Evolutionary conservation across 805 yeast genomes (phyloP), one percentile per base, ranked within the genome.

Genomic region (Tetrapisispora arboricola): DNA sequence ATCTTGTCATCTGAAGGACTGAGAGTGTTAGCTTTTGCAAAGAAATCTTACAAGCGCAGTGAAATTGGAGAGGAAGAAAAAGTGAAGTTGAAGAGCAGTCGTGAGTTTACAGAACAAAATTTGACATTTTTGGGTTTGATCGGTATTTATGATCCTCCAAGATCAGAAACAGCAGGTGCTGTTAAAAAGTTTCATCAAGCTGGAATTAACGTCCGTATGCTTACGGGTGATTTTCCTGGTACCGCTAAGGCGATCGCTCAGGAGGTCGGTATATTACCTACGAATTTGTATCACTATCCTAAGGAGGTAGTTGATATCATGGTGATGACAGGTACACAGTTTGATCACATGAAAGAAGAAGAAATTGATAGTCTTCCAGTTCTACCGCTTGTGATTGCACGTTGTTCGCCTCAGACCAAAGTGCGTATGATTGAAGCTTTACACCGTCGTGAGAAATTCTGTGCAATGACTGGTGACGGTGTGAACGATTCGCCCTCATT

Each of bases 381-480:
- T 41, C 72, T 78, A 46, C 95, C 92, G 15, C 75, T 92, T 18
- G 87, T 87, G 3, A 85, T 88, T 68, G 96, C 96, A 1, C 76
- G 96, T 67, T 85, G 95, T 18, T 80, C 95, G 0, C 96, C 96
- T 1, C 94, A 86, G 56, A 95, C 90, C 55, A 87, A 87, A 58
- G 86, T 88, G 41, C 72, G 84, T 43, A 88, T 87, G 66, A 94
- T 87, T 20, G 78, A 82, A 56, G 96, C 96, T 1, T 70, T 88
- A 47, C 95, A 88, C 60, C 74, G 77, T 57, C 75, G 94, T 56
- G 94, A 94, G 27, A 94, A 87, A 59, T 79, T 88, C 47, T 96
- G 92, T 44, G 97, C 96, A 15, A 88, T 90, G 96, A 88, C 97
- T n/a, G 98, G 98, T 53, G 97, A 88, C 63, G 97, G 97, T 64